phyloP scores from a whole-genome alignment of 495 filamentous ascomycete genomes.

The Penicillium antarcticum region DNA sequence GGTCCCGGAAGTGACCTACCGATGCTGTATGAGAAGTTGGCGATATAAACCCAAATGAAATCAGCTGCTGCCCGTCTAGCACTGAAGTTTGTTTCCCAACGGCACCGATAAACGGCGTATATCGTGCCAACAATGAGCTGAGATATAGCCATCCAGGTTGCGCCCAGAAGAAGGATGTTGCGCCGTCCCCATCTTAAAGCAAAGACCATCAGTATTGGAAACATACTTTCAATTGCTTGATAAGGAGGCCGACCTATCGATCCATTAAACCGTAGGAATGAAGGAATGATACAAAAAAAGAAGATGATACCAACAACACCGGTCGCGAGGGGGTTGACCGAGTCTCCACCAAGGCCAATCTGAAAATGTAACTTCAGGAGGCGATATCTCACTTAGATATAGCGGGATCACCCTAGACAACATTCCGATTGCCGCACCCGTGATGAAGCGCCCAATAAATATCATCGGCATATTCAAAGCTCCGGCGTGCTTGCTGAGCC shows the following conservation, averaged over 20 bases:
- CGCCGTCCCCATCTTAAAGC: conserved; percentile 48
- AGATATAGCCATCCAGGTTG: conserved; percentile 54
- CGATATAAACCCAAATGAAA: conserved; percentile 64
- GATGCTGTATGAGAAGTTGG: conserved; percentile 53
- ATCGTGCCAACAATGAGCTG: conserved; percentile 62
- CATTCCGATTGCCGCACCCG: conserved; percentile 5
- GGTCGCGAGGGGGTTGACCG: conserved; percentile 36
- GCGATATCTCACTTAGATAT: conserved; percentile 3
- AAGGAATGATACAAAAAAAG: conserved; percentile 40
- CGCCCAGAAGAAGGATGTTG: conserved; percentile 59
- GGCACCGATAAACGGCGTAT: conserved; percentile 46
- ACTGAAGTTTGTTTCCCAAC: conserved; percentile 17
- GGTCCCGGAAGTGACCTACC: too few relatives aligned
- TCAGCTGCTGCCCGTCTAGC: conserved; percentile 50
- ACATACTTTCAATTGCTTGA: too few relatives aligned
- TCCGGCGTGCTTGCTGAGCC: neutral
- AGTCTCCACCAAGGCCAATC: conserved; percentile 31
- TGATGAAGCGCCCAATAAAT: neutral
- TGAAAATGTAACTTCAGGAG: neutral
- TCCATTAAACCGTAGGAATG: conserved; percentile 57
- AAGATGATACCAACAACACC: conserved; percentile 36
- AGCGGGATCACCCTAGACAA: conserved; percentile 7
- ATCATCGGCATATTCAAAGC: neutral
- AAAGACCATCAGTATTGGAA: too few relatives aligned
- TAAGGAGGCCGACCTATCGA: conserved; percentile 35